These are phyloP conservation scores for Cystobasidium onofrii DNA, from an alignment of 768 basidiomycete genomes.

Conservation along the genomic window DNA sequence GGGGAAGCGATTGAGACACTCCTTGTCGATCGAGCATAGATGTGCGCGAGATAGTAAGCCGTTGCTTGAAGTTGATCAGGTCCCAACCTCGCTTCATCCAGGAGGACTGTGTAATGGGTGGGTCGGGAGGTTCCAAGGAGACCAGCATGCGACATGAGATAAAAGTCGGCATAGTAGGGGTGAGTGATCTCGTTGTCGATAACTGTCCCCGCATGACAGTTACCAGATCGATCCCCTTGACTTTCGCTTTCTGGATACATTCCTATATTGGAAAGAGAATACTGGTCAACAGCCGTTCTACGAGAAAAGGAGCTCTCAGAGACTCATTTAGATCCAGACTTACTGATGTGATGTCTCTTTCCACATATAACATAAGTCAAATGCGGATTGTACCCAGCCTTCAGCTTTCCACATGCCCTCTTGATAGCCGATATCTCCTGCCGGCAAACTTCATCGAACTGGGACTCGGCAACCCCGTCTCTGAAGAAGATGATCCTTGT, in stretches of 20 bases:
- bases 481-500: slow-evolving; percentile 17
- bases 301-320: too few species aligned
- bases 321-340: not conserved
- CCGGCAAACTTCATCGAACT: slow-evolving; percentile 26
- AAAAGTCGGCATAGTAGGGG: slow-evolving; percentile 28
- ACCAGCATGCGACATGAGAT: slow-evolving; percentile 32
- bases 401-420: slow-evolving; percentile 9
- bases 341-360: not conserved
- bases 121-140: slow-evolving; percentile 25
- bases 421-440: slow-evolving; percentile 16
- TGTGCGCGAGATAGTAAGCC: slow-evolving; percentile 60
- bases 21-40: slow-evolving; percentile 73
- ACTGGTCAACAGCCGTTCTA: not conserved
- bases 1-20: slow-evolving; percentile 51
- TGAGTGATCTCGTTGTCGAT: slow-evolving; percentile 27
- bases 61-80: slow-evolving; percentile 71
- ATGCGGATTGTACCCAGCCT: not conserved
- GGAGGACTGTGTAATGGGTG: slow-evolving; percentile 34
- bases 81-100: slow-evolving; percentile 59
- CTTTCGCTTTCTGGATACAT: not conserved
- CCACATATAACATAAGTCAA: slow-evolving; percentile 28
- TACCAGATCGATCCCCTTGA: slow-evolving; percentile 11
- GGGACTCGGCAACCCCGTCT: slow-evolving; percentile 33
- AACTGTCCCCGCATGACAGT: slow-evolving; percentile 1
- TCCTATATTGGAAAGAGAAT: not conserved